Conservation (phyloP, 345 rosid species). For the Kernera saxatilis region DNA sequence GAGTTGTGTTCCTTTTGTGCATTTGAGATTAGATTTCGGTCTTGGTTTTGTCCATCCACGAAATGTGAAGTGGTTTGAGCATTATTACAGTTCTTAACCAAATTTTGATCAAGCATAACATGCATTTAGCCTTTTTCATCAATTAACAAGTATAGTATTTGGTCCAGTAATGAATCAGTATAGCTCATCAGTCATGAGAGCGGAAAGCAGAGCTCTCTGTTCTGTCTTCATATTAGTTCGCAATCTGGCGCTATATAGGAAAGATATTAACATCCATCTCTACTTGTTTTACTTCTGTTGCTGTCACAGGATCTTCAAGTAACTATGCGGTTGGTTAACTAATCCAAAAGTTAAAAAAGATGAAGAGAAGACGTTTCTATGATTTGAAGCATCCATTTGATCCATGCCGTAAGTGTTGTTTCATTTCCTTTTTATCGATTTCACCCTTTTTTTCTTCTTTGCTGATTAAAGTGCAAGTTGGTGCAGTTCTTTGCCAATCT, state of each 20-base stretch:
- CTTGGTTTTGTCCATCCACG: not conserved
- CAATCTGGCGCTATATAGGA: too few relatives aligned
- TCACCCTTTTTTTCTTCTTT: not conserved
- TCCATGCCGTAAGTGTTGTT: constrained; percentile 44
- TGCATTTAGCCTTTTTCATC: not conserved
- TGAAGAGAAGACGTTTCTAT: constrained; percentile 47
- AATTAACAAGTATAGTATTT: not conserved
- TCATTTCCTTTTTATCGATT: not conserved
- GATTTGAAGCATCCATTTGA: constrained; percentile 51
- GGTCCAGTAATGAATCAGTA: not conserved
- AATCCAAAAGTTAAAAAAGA: constrained; percentile 1
- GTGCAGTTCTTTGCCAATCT: not conserved
- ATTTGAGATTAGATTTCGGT: not conserved
- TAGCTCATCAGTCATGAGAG: not conserved
- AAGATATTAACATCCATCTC: too few relatives aligned
- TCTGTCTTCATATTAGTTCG: too few relatives aligned
- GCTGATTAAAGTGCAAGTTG: not conserved
- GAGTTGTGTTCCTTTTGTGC: not conserved
- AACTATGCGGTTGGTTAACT: not conserved
- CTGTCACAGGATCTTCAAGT: not conserved
- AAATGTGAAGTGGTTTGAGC: not conserved
- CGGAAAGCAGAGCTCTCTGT: not conserved
- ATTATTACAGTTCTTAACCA: too few relatives aligned
- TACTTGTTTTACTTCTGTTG: constrained; percentile 11
- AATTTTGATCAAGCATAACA: not conserved